phyloP scores from a whole-genome alignment of 371 early-diverging fungal species.

The Syncephalis plumigaleata region DNA sequence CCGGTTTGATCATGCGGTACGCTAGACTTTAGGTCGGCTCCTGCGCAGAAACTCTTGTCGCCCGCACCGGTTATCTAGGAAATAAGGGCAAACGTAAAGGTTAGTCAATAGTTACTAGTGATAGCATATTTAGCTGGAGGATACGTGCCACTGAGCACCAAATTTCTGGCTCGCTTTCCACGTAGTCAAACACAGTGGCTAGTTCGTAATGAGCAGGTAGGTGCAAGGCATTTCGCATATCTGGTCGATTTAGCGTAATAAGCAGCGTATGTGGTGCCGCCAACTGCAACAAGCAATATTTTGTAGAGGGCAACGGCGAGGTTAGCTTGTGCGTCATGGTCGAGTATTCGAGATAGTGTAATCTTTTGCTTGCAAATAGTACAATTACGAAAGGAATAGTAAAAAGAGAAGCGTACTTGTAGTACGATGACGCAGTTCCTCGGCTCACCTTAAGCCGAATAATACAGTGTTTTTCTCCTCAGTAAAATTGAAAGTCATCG shows the following conservation, averaged over 20 bases:
- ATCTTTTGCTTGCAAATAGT: too few relatives aligned
- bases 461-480: too few relatives aligned
- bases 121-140: neutral
- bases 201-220: conserved; percentile 23
- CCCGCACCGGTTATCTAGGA: conserved; percentile 25
- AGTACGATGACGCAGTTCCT: too few relatives aligned
- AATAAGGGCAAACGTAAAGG: neutral
- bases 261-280: conserved; percentile 20
- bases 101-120: neutral
- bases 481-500: too few relatives aligned
- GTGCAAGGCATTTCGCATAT: conserved; percentile 20
- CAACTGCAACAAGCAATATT: conserved; percentile 13
- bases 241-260: conserved; percentile 23
- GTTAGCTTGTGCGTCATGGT: too few relatives aligned
- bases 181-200: conserved; percentile 19
- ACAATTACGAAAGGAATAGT: too few relatives aligned
- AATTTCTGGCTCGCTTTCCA: conserved; percentile 18
- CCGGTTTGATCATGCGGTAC: conserved; percentile 6
- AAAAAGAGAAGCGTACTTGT: too few relatives aligned
- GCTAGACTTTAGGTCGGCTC: conserved; percentile 24
- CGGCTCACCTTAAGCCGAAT: too few relatives aligned
- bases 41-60: conserved; percentile 23
- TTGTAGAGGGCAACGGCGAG: conserved; percentile 13
- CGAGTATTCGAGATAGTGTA: too few relatives aligned
- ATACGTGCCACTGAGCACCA: conserved; percentile 24